Evolutionary conservation across 1,284 basidiomycete species (phyloP).

Genomic region (Microbotryomycetes sp.): DNA sequence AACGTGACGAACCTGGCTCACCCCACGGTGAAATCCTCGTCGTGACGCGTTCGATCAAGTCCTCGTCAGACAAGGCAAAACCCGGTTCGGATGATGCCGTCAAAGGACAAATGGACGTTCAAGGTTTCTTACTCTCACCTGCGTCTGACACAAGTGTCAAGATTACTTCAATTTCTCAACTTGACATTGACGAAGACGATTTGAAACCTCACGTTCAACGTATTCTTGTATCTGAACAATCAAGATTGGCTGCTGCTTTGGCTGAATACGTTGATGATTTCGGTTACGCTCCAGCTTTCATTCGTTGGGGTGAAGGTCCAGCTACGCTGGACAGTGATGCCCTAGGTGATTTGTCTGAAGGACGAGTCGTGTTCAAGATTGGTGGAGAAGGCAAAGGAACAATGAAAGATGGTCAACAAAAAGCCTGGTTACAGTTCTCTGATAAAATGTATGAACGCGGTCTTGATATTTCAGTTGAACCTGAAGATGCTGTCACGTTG

Average conservation of each 20-base stretch:
- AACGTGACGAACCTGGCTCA: slow-evolving; percentile 20
- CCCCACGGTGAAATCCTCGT: slow-evolving; percentile 20
- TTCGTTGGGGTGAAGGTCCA: slow-evolving; percentile 31
- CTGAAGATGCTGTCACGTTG: slow-evolving; percentile 9
- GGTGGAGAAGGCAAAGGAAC: slow-evolving; percentile 18
- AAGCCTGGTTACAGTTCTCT: slow-evolving; percentile 31
- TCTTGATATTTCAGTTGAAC: slow-evolving; percentile 10
- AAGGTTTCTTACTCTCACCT: slow-evolving; percentile 20
- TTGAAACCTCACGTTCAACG: slow-evolving; percentile 17
- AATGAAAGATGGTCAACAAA: slow-evolving; percentile 24
- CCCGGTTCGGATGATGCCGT: background rate
- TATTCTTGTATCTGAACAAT: slow-evolving; percentile 24
- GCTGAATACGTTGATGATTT: slow-evolving; percentile 23
- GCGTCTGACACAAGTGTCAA: slow-evolving; percentile 5
- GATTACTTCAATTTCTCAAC: slow-evolving; percentile 13
- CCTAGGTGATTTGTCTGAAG: slow-evolving; percentile 18
- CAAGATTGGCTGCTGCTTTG: slow-evolving; percentile 13
- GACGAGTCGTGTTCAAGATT: slow-evolving; percentile 20
- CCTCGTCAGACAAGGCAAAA: slow-evolving; percentile 15
- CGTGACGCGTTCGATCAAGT: slow-evolving; percentile 21
- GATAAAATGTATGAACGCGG: slow-evolving; percentile 32
- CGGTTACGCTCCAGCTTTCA: slow-evolving; percentile 32
- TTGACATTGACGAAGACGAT: slow-evolving; percentile 4
- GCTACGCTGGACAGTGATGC: slow-evolving; percentile 14
- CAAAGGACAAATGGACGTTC: slow-evolving; percentile 14